These are phyloP conservation scores for Trichophyton schoenleinii DNA, from an alignment of 2,329 filamentous ascomycete species.

Conservation along the genomic window DNA sequence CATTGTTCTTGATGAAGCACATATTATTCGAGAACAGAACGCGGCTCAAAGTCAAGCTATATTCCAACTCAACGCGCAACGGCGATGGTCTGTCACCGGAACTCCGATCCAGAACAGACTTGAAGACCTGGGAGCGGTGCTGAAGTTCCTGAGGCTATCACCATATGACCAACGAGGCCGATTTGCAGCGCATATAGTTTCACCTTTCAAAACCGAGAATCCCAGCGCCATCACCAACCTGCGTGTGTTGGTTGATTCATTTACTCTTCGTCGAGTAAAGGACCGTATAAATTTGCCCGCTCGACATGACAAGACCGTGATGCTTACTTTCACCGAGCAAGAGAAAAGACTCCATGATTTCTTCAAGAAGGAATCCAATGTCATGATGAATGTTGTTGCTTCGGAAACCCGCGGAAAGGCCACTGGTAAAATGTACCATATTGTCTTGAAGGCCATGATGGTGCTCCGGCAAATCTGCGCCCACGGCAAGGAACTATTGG, in stretches of 20 bases:
- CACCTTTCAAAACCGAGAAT: conserved; percentile 77
- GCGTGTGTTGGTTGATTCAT: conserved; percentile 81
- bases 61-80: conserved; percentile 62
- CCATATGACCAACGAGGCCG: conserved; percentile 69
- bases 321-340: conserved; percentile 60
- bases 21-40: conserved; percentile 77
- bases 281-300: conserved; percentile 75
- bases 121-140: conserved; percentile 75
- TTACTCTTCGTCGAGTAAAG: conserved; percentile 82
- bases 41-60: conserved; percentile 77
- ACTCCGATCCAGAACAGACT: conserved; percentile 91
- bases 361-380: conserved; percentile 68
- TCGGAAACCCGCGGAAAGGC: conserved; percentile 53
- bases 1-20: conserved; percentile 86
- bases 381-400: conserved; percentile 65
- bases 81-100: conserved; percentile 93
- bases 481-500: conserved; percentile 83
- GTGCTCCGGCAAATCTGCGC: conserved; percentile 83
- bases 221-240: conserved; percentile 58
- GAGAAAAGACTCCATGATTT: conserved; percentile 71
- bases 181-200: conserved; percentile 69
- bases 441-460: conserved; percentile 83
- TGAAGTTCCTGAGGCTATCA: conserved; percentile 70
- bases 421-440: conserved; percentile 79
- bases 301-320: conserved; percentile 59